A percentile compares a stretch with the other conserved stretches of the same genome.
Conservation (phyloP, 2,329 filamentous ascomycete species). For the Huntiella moniliformis region DNA sequence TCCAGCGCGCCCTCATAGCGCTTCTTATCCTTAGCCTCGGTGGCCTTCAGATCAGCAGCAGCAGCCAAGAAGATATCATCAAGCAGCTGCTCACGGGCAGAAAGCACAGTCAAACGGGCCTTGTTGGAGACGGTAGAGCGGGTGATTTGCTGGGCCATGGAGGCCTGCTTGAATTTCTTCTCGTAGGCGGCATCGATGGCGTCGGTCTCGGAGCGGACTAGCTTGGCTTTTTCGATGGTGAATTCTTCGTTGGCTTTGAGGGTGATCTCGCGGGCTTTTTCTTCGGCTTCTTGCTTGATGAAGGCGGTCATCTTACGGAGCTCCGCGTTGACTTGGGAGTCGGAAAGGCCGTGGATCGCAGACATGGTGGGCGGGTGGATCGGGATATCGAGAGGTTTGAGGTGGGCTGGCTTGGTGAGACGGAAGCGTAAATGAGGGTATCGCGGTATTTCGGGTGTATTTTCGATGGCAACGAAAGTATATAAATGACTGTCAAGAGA, state of each 20-base stretch:
- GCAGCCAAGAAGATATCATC: slow-evolving; percentile 76
- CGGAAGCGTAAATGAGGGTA: neutral
- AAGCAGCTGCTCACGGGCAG: slow-evolving; percentile 74
- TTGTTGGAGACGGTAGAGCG: slow-evolving; percentile 93
- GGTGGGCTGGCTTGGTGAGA: neutral
- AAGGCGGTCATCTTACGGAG: slow-evolving; percentile 99
- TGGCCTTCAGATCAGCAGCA: slow-evolving; percentile 46
- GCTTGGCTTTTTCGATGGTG: slow-evolving; percentile 96
- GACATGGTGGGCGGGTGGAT: slow-evolving; percentile 15
- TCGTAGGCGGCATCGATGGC: slow-evolving; percentile 84
- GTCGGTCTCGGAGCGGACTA: slow-evolving; percentile 86
- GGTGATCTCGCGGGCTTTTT: slow-evolving; percentile 93
- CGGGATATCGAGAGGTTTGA: neutral
- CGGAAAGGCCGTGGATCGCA: slow-evolving; percentile 68
- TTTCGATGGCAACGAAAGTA: too few species aligned
- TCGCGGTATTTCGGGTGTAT: too few species aligned
- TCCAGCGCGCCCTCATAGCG: slow-evolving; percentile 64
- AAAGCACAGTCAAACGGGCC: slow-evolving; percentile 74
- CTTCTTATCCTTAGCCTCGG: slow-evolving; percentile 42
- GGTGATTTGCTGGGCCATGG: slow-evolving; percentile 97
- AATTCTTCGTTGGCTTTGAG: slow-evolving; percentile 99
- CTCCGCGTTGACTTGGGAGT: slow-evolving; percentile 97
- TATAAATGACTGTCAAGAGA: too few species aligned
- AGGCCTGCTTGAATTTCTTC: slow-evolving; percentile 98
- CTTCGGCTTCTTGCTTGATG: slow-evolving; percentile 94